Conservation (phyloP, 768 basidiomycete species). For the Psilocybe tampanensis region DNA sequence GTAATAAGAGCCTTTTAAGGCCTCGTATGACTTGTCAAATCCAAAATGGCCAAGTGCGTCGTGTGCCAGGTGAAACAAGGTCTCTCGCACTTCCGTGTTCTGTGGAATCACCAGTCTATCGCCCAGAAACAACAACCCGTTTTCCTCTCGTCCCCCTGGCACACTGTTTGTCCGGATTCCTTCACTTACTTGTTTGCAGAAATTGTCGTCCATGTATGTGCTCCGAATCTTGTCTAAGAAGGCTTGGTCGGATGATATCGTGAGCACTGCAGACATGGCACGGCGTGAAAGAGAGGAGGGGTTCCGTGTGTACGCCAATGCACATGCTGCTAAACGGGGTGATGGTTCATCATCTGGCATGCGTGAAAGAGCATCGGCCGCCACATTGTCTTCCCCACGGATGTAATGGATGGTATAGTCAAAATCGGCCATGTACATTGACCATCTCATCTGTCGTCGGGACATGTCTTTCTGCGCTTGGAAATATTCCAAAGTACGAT, state of each 20-base stretch:
- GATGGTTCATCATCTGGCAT: slow-evolving; percentile 6
- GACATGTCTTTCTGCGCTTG: slow-evolving; percentile 32
- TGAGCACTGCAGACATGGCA: too few relatives aligned
- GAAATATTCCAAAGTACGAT: slow-evolving; percentile 35
- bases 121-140: slow-evolving; percentile 26
- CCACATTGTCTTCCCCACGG: slow-evolving; percentile 33
- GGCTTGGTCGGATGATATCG: neutral
- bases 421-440: slow-evolving; percentile 34
- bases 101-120: slow-evolving; percentile 23
- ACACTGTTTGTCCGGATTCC: neutral
- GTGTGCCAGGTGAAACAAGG: slow-evolving; percentile 29
- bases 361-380: slow-evolving; percentile 38
- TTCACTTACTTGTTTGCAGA: neutral
- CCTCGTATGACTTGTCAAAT: slow-evolving; percentile 31
- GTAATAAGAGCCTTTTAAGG: slow-evolving; percentile 27
- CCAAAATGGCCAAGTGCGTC: slow-evolving; percentile 36
- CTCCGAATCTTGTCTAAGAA: neutral
- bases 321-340: neutral
- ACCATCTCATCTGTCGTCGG: slow-evolving; percentile 31
- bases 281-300: too few relatives aligned
- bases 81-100: slow-evolving; percentile 20
- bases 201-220: neutral
- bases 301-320: slow-evolving; percentile 4
- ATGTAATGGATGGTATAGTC: slow-evolving; percentile 37
- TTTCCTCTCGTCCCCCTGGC: neutral